phyloP scores from a whole-genome alignment of 257 asterid species.

The Ajuga chamaepitys region DNA sequence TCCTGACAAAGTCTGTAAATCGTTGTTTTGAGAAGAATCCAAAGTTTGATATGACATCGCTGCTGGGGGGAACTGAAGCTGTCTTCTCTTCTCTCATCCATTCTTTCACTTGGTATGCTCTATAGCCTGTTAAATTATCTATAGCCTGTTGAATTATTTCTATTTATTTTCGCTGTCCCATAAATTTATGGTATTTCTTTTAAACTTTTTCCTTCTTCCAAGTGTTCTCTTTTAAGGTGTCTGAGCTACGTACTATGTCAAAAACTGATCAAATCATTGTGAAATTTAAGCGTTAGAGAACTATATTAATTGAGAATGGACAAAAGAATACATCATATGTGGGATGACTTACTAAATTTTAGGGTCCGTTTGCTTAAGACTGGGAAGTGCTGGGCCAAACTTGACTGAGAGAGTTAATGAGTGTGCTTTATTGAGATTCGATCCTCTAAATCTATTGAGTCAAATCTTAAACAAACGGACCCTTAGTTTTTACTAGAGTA shows the following conservation, averaged over 20 bases:
- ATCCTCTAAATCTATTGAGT: not conserved
- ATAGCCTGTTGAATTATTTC: conserved; percentile 8
- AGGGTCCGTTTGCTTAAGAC: no score
- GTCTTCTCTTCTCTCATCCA: conserved; percentile 95
- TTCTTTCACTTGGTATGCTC: conserved; percentile 81
- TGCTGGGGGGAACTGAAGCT: conserved; percentile 96
- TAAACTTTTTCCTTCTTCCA: not conserved
- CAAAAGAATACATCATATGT: not conserved
- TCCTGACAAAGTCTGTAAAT: conserved; percentile 90
- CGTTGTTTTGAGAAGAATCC: conserved; percentile 96
- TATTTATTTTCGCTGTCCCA: not conserved
- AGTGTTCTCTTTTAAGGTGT: not conserved
- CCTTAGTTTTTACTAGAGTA: no score
- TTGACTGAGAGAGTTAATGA: no score
- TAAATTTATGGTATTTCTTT: not conserved
- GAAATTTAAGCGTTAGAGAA: not conserved
- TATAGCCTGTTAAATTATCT: conserved; percentile 9
- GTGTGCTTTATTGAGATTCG: no score
- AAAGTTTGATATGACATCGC: conserved; percentile 91
- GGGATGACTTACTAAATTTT: not conserved
- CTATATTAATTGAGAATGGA: not conserved
- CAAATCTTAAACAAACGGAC: no score
- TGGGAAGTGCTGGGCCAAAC: no score
- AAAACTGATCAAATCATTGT: not conserved
- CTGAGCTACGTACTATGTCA: not conserved